A percentile compares a stretch with the other conserved stretches of the same genome.
Conservation (phyloP, 2,329 filamentous ascomycete genomes). For the Phyllosticta citribraziliensis region DNA sequence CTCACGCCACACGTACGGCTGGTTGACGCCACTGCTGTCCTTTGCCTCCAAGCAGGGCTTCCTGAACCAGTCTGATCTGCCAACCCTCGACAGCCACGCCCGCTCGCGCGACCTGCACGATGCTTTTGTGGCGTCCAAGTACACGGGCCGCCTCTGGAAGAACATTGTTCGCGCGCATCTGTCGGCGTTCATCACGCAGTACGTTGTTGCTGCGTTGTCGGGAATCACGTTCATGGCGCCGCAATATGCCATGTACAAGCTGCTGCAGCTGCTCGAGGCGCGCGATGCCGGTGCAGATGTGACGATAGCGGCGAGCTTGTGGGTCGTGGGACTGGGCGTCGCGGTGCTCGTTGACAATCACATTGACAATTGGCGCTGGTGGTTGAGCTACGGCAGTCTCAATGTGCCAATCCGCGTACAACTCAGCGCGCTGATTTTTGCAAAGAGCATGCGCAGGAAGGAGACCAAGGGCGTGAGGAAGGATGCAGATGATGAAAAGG, state of each 20-base stretch:
- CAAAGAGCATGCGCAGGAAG: constrained; percentile 67
- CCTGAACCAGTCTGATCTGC: constrained; percentile 9
- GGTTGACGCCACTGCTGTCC: constrained; percentile 47
- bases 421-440: constrained; percentile 62
- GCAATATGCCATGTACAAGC: constrained; percentile 56
- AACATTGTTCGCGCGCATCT: constrained; percentile 51
- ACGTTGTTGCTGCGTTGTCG: constrained; percentile 43
- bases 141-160: constrained; percentile 46
- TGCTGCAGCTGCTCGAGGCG: constrained; percentile 55
- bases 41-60: constrained; percentile 3
- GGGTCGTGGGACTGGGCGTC: constrained; percentile 55
- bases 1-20: constrained; percentile 55
- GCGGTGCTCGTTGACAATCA: constrained; percentile 31
- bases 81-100: constrained; percentile 6
- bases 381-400: constrained; percentile 54
- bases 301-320: constrained; percentile 51
- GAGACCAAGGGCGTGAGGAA: constrained; percentile 57
- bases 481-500: constrained; percentile 26
- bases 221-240: constrained; percentile 58
- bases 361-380: constrained; percentile 36
- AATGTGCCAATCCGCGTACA: constrained; percentile 59
- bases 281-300: constrained; percentile 38
- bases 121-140: constrained; percentile 3
- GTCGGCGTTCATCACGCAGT: constrained; percentile 48
- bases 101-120: constrained; percentile 12